Base-by-base conservation (phyloP, 495 filamentous ascomycete species). In the Choiromyces venosus region DNA sequence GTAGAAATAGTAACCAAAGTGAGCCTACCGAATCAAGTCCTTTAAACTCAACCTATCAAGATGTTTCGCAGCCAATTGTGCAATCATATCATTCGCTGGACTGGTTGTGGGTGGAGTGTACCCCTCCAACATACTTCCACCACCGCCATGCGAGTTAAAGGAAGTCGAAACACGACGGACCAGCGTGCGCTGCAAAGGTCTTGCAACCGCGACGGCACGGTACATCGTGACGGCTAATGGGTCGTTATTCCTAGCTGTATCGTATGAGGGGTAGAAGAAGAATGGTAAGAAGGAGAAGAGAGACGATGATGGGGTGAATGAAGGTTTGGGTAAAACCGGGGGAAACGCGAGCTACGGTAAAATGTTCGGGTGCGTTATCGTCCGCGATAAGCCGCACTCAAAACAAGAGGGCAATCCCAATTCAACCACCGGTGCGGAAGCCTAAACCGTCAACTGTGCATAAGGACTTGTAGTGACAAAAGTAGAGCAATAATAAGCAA, bases 31-130 rank as follows among this genome's bases (percentile, higher is more conserved):
- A 74, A 97, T 89, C 38, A 99, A 85, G 82, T 98, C 94, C 65
- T 91, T 89, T 25, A 99, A 86, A 33, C 91, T 94, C 81, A 99
- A 85, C 14, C 89, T 87, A 75, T 94, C 92, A 56, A 96, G 86
- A 38, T 91, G 90, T 81, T 90, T 89, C 44, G 89, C 88, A 56
- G 94, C 92, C 46, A 97, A 87, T 64, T 85, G 86, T 40, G 91
- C 87, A 72, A 97, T 90, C 78, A 93, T 89, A 76, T 93, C 89
- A 79, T 91, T 87, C 16, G 52, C 52, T 14, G 52, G 52, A 33
- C 52, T 61, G 4, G 52, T 61, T 5, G 52, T 61, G 52, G 52
- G 52, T 61, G 52, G 52, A 61, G 52, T 61, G 18, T 61, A 61
- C 52, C 52, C 52, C 52, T 61, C 52, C 25, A 61, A 18, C 0